A percentile compares a stretch with the other conserved stretches of the same genome.
These are phyloP conservation scores for Melocanna baccifera DNA, from an alignment of 176 grass and related monocot genomes.

Conservation along the genomic window DNA sequence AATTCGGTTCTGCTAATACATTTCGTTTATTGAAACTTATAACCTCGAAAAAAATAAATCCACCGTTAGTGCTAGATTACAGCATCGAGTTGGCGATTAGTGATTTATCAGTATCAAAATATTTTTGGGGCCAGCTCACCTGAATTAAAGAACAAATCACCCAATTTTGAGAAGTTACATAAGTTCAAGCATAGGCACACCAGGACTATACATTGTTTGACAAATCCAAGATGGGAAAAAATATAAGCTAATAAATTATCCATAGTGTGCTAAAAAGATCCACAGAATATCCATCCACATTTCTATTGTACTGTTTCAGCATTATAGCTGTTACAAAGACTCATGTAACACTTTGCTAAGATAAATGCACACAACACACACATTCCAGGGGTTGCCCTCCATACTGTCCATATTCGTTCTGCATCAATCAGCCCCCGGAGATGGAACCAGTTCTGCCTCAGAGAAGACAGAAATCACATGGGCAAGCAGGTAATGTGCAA, in stretches of 20 bases:
- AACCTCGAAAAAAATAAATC: no score
- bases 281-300: background rate
- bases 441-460: background rate
- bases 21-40: background rate
- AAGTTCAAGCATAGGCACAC: background rate
- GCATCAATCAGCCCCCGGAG: background rate
- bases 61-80: background rate
- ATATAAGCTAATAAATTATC: background rate
- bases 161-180: background rate
- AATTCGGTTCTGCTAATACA: background rate
- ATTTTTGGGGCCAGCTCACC: background rate
- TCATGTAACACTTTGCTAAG: background rate
- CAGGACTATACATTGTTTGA: background rate
- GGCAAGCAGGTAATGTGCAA: background rate
- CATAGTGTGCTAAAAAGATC: background rate
- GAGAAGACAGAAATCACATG: background rate
- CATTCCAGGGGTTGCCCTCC: background rate
- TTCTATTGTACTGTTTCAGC: background rate
- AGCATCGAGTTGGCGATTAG: background rate
- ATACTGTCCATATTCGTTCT: background rate
- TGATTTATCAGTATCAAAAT: background rate
- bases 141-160: background rate
- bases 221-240: background rate
- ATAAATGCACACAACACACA: background rate
- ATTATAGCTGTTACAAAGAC: background rate